Conservation (phyloP, 2,329 filamentous ascomycete genomes). For the Epichloe bromicola region DNA sequence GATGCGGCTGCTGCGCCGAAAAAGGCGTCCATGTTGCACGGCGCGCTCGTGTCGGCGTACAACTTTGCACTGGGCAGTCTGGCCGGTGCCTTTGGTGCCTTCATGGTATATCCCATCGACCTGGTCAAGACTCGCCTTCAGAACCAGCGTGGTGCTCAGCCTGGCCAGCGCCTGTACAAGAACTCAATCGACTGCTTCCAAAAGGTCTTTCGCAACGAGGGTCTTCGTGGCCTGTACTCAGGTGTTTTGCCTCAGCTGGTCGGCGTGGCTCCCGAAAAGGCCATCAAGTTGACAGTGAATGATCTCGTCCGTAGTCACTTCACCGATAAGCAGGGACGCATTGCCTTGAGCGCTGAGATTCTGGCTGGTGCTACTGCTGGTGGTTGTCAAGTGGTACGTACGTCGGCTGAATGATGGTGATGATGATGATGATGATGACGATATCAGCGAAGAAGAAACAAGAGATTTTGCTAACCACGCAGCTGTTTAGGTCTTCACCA, state of each 20-base stretch:
- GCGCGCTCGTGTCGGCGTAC: conserved; percentile 58
- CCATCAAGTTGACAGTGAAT: conserved; percentile 98
- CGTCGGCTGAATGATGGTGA: conserved; percentile 24
- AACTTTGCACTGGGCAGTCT: conserved; percentile 83
- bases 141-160: conserved; percentile 75
- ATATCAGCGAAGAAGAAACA: background rate
- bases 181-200: conserved; percentile 92
- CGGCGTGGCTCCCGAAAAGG: conserved; percentile 97
- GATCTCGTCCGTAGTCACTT: conserved; percentile 72
- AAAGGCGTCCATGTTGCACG: conserved; percentile 36
- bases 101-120: conserved; percentile 99
- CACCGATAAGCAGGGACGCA: conserved; percentile 63
- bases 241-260: conserved; percentile 91
- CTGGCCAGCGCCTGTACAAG: conserved; percentile 84
- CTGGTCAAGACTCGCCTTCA: conserved; percentile 97
- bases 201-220: conserved; percentile 90
- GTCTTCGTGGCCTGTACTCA: conserved; percentile 79
- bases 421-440: background rate
- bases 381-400: conserved; percentile 91
- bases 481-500: conserved; percentile 67
- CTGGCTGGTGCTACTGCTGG: conserved; percentile 82
- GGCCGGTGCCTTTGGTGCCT: conserved; percentile 92
- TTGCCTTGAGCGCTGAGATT: conserved; percentile 60
- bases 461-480: background rate
- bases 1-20: conserved; percentile 23